A percentile compares a stretch with the other conserved stretches of the same genome.
Conservation (phyloP, 768 basidiomycete species). For the Russula sp. region DNA sequence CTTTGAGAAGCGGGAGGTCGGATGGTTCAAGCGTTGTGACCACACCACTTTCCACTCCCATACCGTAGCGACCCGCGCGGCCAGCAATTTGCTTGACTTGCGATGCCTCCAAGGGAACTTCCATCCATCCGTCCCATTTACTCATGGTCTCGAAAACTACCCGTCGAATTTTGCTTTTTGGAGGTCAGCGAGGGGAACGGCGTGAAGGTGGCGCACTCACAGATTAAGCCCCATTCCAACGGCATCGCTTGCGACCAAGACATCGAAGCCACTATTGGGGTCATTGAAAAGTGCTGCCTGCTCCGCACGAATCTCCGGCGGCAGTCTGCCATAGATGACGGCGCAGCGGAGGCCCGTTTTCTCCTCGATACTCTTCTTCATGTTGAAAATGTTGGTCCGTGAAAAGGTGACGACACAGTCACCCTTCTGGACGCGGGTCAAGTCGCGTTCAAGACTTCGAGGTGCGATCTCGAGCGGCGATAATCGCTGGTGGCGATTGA, state of each 20-base stretch:
- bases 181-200: slow-evolving; percentile 25
- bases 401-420: slow-evolving; percentile 91
- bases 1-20: slow-evolving; percentile 55
- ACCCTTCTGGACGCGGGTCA: slow-evolving; percentile 58
- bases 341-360: slow-evolving; percentile 75
- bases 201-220: slow-evolving; percentile 39
- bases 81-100: slow-evolving; percentile 94
- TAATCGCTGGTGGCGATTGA: slow-evolving; percentile 82
- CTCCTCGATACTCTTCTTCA: slow-evolving; percentile 68
- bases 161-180: slow-evolving; percentile 88
- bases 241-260: slow-evolving; percentile 90
- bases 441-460: slow-evolving; percentile 52
- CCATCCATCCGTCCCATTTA: slow-evolving; percentile 49
- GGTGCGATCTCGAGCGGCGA: slow-evolving; percentile 73
- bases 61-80: slow-evolving; percentile 83
- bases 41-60: slow-evolving; percentile 49
- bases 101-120: slow-evolving; percentile 49
- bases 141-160: slow-evolving; percentile 65
- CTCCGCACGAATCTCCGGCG: slow-evolving; percentile 85
- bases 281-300: slow-evolving; percentile 93
- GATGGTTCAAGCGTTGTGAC: slow-evolving; percentile 61
- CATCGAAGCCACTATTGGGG: slow-evolving; percentile 71
- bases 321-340: slow-evolving; percentile 86
- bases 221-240: slow-evolving; percentile 97
- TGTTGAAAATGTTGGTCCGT: slow-evolving; percentile 61